These are phyloP conservation scores for Penicillium psychrosexuale DNA, from an alignment of 2,329 filamentous ascomycete genomes.

Conservation along the genomic window DNA sequence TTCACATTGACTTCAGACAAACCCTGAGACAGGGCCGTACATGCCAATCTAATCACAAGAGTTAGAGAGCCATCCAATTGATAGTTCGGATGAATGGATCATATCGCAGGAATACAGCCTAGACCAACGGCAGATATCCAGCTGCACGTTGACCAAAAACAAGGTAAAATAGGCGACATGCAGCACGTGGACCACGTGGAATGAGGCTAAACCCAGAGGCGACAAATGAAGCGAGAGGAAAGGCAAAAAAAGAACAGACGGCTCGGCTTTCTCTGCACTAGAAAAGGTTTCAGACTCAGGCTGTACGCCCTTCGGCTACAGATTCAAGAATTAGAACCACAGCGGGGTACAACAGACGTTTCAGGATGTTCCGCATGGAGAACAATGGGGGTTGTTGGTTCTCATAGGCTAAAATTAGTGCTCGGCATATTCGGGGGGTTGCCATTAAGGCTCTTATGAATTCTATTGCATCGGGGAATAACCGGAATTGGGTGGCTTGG, in stretches of 20 bases:
- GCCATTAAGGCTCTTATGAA: neutral
- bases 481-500: neutral
- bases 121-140: neutral
- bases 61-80: neutral
- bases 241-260: neutral
- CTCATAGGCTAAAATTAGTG: neutral
- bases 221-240: neutral
- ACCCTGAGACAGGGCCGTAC: neutral
- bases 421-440: neutral
- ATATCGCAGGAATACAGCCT: neutral
- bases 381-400: neutral
- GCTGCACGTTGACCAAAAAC: constrained; percentile 8
- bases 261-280: neutral
- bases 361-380: constrained; percentile 15
- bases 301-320: constrained; percentile 3
- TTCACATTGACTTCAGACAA: neutral
- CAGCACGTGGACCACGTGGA: constrained; percentile 26
- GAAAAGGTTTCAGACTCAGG: constrained; percentile 8
- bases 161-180: constrained; percentile 22
- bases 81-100: neutral
- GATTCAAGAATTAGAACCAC: neutral
- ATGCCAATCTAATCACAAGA: neutral
- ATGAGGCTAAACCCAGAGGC: constrained; percentile 1
- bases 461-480: neutral
- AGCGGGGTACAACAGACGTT: constrained; percentile 5